Evolutionary conservation across 139 green algal species (phyloP).

Genomic region (Picochlorum sp.): DNA sequence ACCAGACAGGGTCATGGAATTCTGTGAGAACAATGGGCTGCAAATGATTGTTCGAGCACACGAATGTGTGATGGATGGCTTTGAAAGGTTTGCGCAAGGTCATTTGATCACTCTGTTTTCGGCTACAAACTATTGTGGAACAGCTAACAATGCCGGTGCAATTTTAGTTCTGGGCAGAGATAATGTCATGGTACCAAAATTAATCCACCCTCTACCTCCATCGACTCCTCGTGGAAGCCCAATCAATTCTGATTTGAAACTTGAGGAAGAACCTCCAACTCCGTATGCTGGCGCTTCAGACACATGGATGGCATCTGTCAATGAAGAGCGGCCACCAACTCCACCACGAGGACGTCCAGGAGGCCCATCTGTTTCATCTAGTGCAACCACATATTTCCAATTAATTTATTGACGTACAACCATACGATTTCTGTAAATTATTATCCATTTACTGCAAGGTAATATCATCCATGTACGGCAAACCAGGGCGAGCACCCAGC

Average conservation of each 20-base stretch:
- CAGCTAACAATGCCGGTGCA: slow-evolving; percentile 87
- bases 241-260: slow-evolving; percentile 12
- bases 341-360: slow-evolving; percentile 64
- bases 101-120: slow-evolving; percentile 96
- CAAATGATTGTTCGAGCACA: slow-evolving; percentile 99
- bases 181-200: slow-evolving; percentile 96
- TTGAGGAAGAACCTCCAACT: slow-evolving; percentile 49
- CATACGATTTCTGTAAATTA: not conserved
- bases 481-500: slow-evolving; percentile 64
- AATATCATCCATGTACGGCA: slow-evolving; percentile 38
- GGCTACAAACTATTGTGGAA: slow-evolving; percentile 99
- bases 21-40: slow-evolving; percentile 90
- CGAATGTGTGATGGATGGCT: slow-evolving; percentile 99
- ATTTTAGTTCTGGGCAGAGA: slow-evolving; percentile 67
- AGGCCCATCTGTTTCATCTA: slow-evolving; percentile 16
- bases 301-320: slow-evolving; percentile 64
- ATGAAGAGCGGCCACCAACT: slow-evolving; percentile 86
- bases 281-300: slow-evolving; percentile 33
- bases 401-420: slow-evolving; percentile 2
- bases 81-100: slow-evolving; percentile 96
- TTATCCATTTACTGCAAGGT: slow-evolving; percentile 5
- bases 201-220: slow-evolving; percentile 98
- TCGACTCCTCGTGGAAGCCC: slow-evolving; percentile 48
- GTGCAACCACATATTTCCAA: not conserved
- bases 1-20: slow-evolving; percentile 93